Percentiles rank a stretch among this genome's conserved stretches.
phyloP scores from a whole-genome alignment of 1,139 yeast genomes.

The Candida labiduridarum region DNA sequence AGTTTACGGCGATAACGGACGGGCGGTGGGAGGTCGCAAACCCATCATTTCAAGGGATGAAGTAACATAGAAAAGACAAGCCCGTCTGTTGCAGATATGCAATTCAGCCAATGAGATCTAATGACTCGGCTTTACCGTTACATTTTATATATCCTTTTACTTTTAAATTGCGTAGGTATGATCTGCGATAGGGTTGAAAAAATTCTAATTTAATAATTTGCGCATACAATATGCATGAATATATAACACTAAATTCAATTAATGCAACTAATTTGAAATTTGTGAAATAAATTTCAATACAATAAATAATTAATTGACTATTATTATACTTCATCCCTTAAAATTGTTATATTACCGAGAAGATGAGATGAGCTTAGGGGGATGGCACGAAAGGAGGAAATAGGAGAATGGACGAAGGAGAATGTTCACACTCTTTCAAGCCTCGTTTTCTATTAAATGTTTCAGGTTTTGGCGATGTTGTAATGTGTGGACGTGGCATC shows the following conservation, averaged over 20 bases:
- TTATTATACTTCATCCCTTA: not conserved
- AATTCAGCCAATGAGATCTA: too few relatives aligned
- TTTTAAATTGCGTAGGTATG: too few relatives aligned
- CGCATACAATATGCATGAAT: not conserved
- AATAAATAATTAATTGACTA: not conserved
- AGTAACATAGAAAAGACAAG: too few relatives aligned
- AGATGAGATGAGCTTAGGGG: too few relatives aligned
- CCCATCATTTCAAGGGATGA: too few relatives aligned
- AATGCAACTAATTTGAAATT: constrained; percentile 5
- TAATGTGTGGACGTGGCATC: not conserved
- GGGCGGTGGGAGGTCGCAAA: too few relatives aligned
- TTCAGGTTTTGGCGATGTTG: not conserved
- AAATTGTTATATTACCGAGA: not conserved
- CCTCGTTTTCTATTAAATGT: not conserved
- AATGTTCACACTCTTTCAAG: not conserved
- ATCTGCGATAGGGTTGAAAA: not conserved
- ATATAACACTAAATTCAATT: not conserved
- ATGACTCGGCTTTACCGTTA: too few relatives aligned
- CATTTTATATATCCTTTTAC: too few relatives aligned
- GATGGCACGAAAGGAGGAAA: too few relatives aligned
- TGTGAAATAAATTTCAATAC: not conserved
- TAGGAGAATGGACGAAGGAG: not conserved
- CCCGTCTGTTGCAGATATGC: too few relatives aligned
- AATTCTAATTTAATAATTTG: not conserved
- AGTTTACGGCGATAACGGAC: too few relatives aligned